Conservation (phyloP, 371 early-diverging fungal genomes). For the Syncephalis fuscata region DNA sequence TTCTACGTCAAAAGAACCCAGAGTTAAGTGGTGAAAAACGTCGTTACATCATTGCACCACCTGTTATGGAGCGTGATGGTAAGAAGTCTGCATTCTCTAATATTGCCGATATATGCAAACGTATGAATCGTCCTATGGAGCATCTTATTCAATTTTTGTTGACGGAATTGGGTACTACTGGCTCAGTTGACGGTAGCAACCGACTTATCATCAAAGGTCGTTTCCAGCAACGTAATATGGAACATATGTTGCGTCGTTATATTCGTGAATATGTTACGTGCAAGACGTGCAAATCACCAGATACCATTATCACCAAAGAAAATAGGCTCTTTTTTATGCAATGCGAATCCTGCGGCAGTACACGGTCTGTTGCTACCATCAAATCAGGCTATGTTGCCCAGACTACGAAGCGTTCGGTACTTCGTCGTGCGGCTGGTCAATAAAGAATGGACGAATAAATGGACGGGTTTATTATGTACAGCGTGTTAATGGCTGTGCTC, state of each 20-base stretch:
- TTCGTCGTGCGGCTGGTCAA: neutral
- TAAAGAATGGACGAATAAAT: no score
- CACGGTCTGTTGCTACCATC: conserved; percentile 93
- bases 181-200: conserved; percentile 90
- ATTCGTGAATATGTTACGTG: conserved; percentile 98
- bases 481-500: no score
- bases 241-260: conserved; percentile 95
- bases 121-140: conserved; percentile 89
- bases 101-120: conserved; percentile 79
- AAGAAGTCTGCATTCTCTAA: conserved; percentile 95
- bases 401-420: conserved; percentile 37
- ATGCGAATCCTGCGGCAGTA: conserved; percentile 96
- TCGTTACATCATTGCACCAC: conserved; percentile 86
- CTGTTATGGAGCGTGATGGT: conserved; percentile 84
- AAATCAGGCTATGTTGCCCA: conserved; percentile 97
- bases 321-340: conserved; percentile 96
- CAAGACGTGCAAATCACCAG: conserved; percentile 96
- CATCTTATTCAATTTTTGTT: conserved; percentile 97
- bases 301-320: conserved; percentile 93
- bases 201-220: conserved; percentile 95
- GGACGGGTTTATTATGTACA: no score
- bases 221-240: conserved; percentile 98
- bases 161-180: conserved; percentile 96
- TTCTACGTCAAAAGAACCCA: conserved; percentile 87
- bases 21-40: conserved; percentile 85